Percentiles rank a stretch among this genome's conserved stretches.
phyloP scores from a whole-genome alignment of 257 asterid species.

The Perilla frutescens region DNA sequence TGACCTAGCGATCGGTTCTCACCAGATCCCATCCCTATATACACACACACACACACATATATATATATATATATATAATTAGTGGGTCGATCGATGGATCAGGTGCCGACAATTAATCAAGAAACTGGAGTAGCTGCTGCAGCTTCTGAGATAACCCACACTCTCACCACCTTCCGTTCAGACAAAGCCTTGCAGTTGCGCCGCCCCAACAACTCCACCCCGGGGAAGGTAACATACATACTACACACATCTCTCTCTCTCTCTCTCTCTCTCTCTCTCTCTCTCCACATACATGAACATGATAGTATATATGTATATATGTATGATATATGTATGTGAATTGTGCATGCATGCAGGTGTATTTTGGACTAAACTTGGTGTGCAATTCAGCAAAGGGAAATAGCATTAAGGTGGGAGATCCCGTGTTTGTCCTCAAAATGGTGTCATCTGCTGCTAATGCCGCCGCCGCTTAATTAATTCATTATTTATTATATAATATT shows the following conservation, averaged over 20 bases:
- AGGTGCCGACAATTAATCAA: constrained; percentile 70
- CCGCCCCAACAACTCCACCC: constrained; percentile 37
- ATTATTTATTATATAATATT: no score
- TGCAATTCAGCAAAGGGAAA: constrained; percentile 47
- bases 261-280: no score
- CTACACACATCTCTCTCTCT: no score
- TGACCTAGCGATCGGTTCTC: no score
- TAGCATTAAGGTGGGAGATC: constrained; percentile 64
- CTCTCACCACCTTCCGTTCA: constrained; percentile 56
- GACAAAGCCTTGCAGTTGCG: constrained; percentile 38
- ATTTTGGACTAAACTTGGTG: constrained; percentile 63
- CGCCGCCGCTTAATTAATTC: constrained; percentile 32
- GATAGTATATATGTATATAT: no score
- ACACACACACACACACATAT: background rate
- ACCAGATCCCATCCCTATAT: no score
- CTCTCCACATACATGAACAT: no score
- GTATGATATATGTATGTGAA: no score
- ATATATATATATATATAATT: background rate
- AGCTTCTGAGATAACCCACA: constrained; percentile 48
- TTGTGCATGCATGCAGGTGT: constrained; percentile 45
- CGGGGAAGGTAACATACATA: constrained; percentile 40
- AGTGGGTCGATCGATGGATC: background rate
- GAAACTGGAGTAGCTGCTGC: constrained; percentile 49
- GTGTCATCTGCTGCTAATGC: constrained; percentile 50
- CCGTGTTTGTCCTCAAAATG: constrained; percentile 44